Evolutionary conservation across 352 stramenopile genomes (phyloP), one percentile per base, ranked within the genome.

Genomic region (Globisporangium spinosum): DNA sequence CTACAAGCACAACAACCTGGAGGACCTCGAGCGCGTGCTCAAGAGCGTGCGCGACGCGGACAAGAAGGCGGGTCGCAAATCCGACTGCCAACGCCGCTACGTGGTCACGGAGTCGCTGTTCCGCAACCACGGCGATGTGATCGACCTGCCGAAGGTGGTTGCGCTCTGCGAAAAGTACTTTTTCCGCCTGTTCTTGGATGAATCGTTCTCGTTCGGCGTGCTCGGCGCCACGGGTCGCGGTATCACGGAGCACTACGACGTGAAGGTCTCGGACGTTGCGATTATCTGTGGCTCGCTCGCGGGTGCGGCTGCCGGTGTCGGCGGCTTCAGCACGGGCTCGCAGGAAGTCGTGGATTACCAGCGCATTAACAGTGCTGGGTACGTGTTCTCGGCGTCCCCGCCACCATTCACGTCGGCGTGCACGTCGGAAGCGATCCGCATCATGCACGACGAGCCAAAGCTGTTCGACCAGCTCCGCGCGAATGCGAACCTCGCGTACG

Each of bases 1-100:
- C 76, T 99, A 99, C 82, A 96, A 97, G 71, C 98, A 99, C 85
- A 99, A 99, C 78, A 96, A 99, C 77, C 87, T 99, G 72, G 86
- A 92, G 13, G 96, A 99, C 73, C 82, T 99, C 17, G 87, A 97
- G 60, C 85, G 95, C 15, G 85, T 99, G 53, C 84, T 99, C 17
- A 80, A 95, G 74, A 87, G 64, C 53, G 80, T 95, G 34, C 87
- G 83, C 56, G 78, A 86, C 20, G 93, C 94, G 23, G 97, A 99
- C 78, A 87, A 89, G 65, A 89, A 89, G 63, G 78, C 97, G 27
- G 81, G 83, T 1, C 85, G 85, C 34, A 71, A 72, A 40, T 93
- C 85, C 45, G 85, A 87, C 73, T 93, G 65, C 81, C 97, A 99
- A 76, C 85, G 97, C 57, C 88, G 97, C 54, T 99, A 99, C 79